These are phyloP conservation scores for Vaccinium darrowii DNA, from an alignment of 148 eudicot genomes.

Conservation along the genomic window DNA sequence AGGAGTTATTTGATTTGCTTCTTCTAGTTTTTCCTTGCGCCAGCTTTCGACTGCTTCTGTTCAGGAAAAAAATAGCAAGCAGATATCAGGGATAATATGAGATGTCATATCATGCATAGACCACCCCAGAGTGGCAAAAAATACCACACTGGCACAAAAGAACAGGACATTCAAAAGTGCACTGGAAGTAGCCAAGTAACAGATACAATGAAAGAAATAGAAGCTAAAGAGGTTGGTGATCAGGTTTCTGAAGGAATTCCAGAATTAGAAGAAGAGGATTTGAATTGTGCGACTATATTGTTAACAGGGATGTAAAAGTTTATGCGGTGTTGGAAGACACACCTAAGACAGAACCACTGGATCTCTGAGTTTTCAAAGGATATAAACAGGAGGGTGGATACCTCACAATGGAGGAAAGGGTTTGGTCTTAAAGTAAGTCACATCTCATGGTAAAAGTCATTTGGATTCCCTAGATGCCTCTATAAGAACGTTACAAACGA, in stretches of 20 bases:
- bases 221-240: neutral
- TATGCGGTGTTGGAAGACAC: neutral
- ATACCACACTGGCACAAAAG: neutral
- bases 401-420: neutral
- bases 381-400: neutral
- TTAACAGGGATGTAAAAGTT: neutral
- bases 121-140: conserved; percentile 1
- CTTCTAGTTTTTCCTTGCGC: conserved; percentile 60
- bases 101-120: neutral
- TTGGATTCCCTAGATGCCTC: neutral
- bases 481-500: neutral
- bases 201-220: too few relatives aligned
- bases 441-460: neutral
- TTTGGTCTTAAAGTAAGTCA: neutral
- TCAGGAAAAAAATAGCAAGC: conserved; percentile 14
- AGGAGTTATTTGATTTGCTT: conserved; percentile 41
- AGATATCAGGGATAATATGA: neutral
- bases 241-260: neutral
- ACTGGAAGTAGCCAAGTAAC: neutral
- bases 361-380: neutral
- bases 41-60: conserved; percentile 79
- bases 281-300: neutral
- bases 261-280: neutral
- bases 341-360: neutral
- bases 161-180: neutral